Evolutionary conservation across 331 rosid genomes (phyloP).

Genomic region (Malus hybrid): DNA sequence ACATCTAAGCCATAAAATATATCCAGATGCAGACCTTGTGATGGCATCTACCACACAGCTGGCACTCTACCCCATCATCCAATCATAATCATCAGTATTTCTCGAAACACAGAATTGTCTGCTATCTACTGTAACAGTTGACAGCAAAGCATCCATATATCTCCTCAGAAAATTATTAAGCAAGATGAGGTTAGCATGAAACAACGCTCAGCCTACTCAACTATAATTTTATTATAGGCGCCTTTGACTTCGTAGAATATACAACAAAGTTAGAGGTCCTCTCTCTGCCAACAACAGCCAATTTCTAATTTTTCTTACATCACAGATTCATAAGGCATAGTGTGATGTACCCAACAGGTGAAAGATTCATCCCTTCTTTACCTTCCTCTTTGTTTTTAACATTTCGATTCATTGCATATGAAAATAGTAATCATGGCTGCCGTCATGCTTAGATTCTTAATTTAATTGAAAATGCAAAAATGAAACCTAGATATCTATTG

Average conservation of each 20-base stretch:
- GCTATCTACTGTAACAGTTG: not conserved
- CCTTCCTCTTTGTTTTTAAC: too few relatives aligned
- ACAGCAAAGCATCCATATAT: slow-evolving; percentile 9
- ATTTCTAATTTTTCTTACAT: not conserved
- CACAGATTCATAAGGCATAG: not conserved
- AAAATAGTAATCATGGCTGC: not conserved
- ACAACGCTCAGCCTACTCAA: not conserved
- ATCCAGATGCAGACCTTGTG: slow-evolving; percentile 16
- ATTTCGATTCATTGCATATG: not conserved
- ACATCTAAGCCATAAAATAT: not conserved
- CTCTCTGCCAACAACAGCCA: not conserved
- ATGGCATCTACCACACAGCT: slow-evolving; percentile 31
- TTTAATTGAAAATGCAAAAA: not conserved
- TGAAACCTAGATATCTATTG: not conserved
- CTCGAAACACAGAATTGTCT: not conserved
- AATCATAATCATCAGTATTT: slow-evolving; percentile 2
- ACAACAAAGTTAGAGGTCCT: not conserved
- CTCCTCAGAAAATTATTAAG: not conserved
- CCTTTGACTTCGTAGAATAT: not conserved
- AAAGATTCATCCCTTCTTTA: not conserved
- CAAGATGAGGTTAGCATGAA: not conserved
- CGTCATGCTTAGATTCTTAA: not conserved
- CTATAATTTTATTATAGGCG: not conserved
- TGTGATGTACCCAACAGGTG: not conserved
- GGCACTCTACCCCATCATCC: slow-evolving; percentile 12